These are phyloP conservation scores for Mycena vulgaris DNA, from an alignment of 768 basidiomycete genomes.

Conservation along the genomic window DNA sequence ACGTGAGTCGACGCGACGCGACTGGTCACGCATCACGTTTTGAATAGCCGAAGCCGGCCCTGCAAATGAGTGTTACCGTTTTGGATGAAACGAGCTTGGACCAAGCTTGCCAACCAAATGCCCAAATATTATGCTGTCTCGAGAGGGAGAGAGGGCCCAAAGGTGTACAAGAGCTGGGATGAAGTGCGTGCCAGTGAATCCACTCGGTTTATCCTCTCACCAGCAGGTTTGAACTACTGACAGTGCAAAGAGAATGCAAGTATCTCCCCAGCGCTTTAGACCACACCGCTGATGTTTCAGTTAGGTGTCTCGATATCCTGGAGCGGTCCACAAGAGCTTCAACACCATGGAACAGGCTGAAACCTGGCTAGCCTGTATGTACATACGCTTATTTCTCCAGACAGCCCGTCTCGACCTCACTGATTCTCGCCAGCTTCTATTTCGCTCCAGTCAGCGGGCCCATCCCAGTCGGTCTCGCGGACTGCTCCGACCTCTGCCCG, in stretches of 20 bases:
- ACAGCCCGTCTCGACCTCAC: not conserved
- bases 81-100: constrained; percentile 13
- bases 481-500: not conserved
- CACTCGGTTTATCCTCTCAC: not conserved
- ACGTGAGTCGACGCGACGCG: no score
- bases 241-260: constrained; percentile 67
- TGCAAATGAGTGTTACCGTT: not conserved
- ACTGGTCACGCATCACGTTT: no score
- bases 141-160: constrained; percentile 69
- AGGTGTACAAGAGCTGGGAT: constrained; percentile 72
- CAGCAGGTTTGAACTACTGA: not conserved
- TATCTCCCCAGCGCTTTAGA: not conserved
- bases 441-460: constrained; percentile 15
- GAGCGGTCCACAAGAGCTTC: constrained; percentile 70
- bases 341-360: constrained; percentile 60
- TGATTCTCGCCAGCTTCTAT: constrained; percentile 16
- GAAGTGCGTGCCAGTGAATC: constrained; percentile 64
- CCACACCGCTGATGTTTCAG: not conserved
- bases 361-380: constrained; percentile 62
- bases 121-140: constrained; percentile 75
- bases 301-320: constrained; percentile 69
- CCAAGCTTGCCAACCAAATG: constrained; percentile 14
- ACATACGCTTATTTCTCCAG: not conserved
- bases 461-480: constrained; percentile 4
- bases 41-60: no score